Evolutionary conservation across 345 rosid genomes (phyloP), one percentile per base, ranked within the genome.

Genomic region (Limnanthes douglasii): DNA sequence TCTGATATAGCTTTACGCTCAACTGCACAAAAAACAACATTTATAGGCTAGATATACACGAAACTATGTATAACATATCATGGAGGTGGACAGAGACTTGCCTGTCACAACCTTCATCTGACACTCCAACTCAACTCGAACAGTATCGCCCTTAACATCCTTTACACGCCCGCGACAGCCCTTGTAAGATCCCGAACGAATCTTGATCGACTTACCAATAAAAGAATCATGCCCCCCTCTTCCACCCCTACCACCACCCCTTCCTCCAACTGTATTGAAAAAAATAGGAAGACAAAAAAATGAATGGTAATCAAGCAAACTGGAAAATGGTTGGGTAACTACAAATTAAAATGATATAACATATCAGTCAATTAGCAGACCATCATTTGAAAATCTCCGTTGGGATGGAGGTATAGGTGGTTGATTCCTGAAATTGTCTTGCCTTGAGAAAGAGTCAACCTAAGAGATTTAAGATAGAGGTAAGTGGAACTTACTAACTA

Each of bases 91-190:
- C 22, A 33, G 21, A 43, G 10, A 60, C 88, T 69, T 74, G 62
- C 96, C 98, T 72, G 78, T 56, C 49, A 90, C 76, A 60, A 84
- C 71, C 68, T 66, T 84, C 96, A 84, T 90, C 38, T 69, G 86
- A 4, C 76, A 75, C 57, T 90, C 98, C 46, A 90, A 54, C 53
- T 90, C 98, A 26, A 90, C 92, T 48, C 94, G 78, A 56, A 84
- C 92, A 4, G 54, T 43, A 29, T 51, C 70, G 33, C 85, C 98
- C 65, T 84, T 80, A 45, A 90, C 61, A 34, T 80, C 98, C 21
- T 64, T 65, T 44, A 90, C 94, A 46, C 94, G 79, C 16, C 96
- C 98, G 37, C 80, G 83, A 48, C 67, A 80, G 30, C 92, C 96
- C 66, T 90, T 84, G 45, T 34, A 72, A 47, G 75, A 77, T 26